phyloP scores from a whole-genome alignment of 1,284 basidiomycete genomes.

The Leccinum subrobustum region DNA sequence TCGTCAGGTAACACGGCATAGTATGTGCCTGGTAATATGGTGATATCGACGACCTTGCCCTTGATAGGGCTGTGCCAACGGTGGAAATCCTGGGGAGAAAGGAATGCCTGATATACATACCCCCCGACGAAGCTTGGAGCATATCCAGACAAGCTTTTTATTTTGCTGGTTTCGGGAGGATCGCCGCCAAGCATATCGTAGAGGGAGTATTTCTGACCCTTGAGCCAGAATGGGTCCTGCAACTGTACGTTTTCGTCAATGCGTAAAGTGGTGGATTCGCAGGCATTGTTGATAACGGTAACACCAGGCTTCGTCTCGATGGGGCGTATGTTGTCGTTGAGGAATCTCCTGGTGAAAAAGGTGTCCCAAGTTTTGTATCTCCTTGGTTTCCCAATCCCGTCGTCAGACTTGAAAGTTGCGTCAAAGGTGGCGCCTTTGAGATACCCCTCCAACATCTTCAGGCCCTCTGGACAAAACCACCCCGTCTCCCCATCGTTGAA shows the following conservation, averaged over 20 bases:
- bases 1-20: constrained; percentile 34
- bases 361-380: constrained; percentile 4
- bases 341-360: constrained; percentile 6
- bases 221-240: constrained; percentile 47
- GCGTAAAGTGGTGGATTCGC: constrained; percentile 45
- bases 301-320: constrained; percentile 12
- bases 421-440: not conserved
- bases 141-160: too few species aligned
- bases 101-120: constrained; percentile 54
- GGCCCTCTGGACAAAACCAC: not conserved
- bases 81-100: constrained; percentile 48
- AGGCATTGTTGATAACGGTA: constrained; percentile 39
- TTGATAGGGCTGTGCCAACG: constrained; percentile 54
- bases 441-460: not conserved
- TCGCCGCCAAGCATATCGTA: constrained; percentile 32
- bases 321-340: constrained; percentile 31
- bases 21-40: constrained; percentile 48
- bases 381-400: too few species aligned
- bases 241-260: constrained; percentile 28
- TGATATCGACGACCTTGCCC: constrained; percentile 43
- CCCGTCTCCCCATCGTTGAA: not conserved
- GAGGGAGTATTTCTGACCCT: constrained; percentile 45
- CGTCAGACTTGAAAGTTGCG: not conserved
- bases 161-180: too few species aligned
- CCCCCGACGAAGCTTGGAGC: constrained; percentile 12